These are phyloP conservation scores for Naganishia sp. DNA, from an alignment of 1,284 basidiomycete species.

Conservation along the genomic window DNA sequence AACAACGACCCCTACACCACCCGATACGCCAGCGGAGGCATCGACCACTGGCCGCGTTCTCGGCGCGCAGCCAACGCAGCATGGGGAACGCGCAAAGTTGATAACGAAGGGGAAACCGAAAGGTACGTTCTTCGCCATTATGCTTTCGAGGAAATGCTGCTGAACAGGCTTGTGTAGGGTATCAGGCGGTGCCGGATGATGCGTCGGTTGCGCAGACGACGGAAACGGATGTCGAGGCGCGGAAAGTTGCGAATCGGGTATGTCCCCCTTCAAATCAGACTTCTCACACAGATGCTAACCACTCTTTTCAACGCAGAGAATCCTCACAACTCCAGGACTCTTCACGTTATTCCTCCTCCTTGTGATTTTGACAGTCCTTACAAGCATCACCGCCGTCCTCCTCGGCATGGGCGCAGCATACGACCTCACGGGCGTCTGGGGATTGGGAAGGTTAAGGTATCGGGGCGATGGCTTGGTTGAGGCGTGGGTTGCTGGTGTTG, in stretches of 20 bases:
- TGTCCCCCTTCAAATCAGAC: not conserved
- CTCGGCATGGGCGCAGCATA: conserved; percentile 43
- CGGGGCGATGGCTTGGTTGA: conserved; percentile 47
- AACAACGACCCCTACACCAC: conserved; percentile 4
- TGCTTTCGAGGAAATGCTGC: no score
- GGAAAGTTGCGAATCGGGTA: conserved; percentile 7
- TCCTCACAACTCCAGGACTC: conserved; percentile 44
- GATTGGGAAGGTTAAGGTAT: not conserved
- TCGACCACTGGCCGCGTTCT: not conserved
- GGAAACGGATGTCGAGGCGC: conserved; percentile 9
- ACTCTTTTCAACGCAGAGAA: conserved; percentile 35
- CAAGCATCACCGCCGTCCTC: conserved; percentile 41
- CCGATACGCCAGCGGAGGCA: conserved; percentile 1
- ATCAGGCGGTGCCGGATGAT: not conserved
- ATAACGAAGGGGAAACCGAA: not conserved
- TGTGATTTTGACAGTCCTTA: conserved; percentile 39
- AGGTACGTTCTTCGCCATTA: not conserved
- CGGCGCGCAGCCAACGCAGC: not conserved
- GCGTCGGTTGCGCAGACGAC: conserved; percentile 1
- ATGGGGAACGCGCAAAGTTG: conserved; percentile 5
- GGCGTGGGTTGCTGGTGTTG: conserved; percentile 47
- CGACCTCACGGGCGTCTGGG: conserved; percentile 37
- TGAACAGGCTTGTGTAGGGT: not conserved
- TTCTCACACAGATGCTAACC: not conserved
- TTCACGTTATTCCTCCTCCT: conserved; percentile 43